Evolutionary conservation across 805 yeast genomes (phyloP), one percentile per base, ranked within the genome.

Genomic region (Ogataea populi-albae): DNA sequence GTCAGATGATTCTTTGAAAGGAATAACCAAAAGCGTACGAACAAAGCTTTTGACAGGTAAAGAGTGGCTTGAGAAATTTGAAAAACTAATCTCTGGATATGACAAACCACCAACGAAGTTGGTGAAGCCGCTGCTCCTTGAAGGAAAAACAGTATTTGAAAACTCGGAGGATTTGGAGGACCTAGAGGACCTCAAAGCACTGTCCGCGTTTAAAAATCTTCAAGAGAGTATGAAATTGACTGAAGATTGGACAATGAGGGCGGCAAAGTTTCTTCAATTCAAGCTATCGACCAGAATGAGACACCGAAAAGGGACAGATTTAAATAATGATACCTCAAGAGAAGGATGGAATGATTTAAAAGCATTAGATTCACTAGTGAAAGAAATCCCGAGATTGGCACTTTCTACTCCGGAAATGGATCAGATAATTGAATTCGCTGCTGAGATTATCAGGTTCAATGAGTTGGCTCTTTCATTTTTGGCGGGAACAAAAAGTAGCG

Each of bases 341-440:
- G 34, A 29, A 4, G 26, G 31, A 12, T 39, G 44, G 36, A 43
- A 40, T 32, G 45, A 40, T 4, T 50, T 66, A 4, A 58, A 55
- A 9, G 58, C 59, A 22, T 51, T 77, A 27, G 56, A 66, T 17
- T 32, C 41, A 15, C 46, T 81, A 16, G 47, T 79, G 10, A 59
- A 62, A 12, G 64, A 65, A 28, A 73, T 80, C 4, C 75, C 80
- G 3, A 48, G 53, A 0, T 48, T 81, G 39, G 69, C 73, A 15
- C 73, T 82, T 36, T 55, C 68, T 3, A 62, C 76, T 12, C 70
- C 77, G 0, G 93, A 84, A 49, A 65, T 79, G 46, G 80, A 73
- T 14, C 81, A 75, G 47, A 55, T 84, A 9, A 40, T 69, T 4
- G 81, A 75, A 41, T 67, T 78, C 30, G 68, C 71, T 4, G 57